These are phyloP conservation scores for Carex myosuroides DNA, from an alignment of 176 grass and related monocot genomes.

Conservation along the genomic window DNA sequence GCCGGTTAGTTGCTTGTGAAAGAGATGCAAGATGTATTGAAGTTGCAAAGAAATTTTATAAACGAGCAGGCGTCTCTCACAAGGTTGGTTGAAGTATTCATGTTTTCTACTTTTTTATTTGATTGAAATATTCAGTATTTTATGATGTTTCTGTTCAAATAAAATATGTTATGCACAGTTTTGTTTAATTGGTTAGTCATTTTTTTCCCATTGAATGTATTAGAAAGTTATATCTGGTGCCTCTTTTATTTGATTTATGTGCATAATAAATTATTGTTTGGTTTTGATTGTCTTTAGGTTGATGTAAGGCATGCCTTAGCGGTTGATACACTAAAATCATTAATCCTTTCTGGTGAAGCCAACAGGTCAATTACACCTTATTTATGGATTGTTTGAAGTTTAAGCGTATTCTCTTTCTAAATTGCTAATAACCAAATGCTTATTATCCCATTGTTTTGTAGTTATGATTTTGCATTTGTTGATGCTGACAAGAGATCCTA, in stretches of 20 bases:
- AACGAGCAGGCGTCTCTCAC: conserved; percentile 60
- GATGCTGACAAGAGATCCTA: conserved; percentile 94
- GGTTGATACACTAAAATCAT: conserved; percentile 59
- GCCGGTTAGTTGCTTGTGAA: conserved; percentile 87
- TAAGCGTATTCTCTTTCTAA: conserved; percentile 8
- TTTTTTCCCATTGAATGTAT: neutral
- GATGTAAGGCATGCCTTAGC: conserved; percentile 78
- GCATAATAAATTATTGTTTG: neutral
- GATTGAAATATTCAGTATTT: neutral
- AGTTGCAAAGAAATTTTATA: conserved; percentile 83
- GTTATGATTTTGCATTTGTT: conserved; percentile 97
- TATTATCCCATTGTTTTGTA: conserved; percentile 21
- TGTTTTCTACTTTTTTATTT: conserved; percentile 16
- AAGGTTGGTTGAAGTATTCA: conserved; percentile 40
- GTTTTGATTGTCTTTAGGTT: conserved; percentile 42
- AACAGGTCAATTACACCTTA: conserved; percentile 38
- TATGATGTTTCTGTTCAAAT: neutral
- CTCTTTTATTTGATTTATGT: conserved; percentile 12
- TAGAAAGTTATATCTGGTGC: neutral
- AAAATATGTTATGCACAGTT: neutral
- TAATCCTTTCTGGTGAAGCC: conserved; percentile 65
- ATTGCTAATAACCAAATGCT: neutral
- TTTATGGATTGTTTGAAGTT: neutral
- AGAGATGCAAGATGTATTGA: conserved; percentile 71
- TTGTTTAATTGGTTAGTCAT: neutral